Evolutionary conservation across 768 basidiomycete species (phyloP).

Genomic region (Tubosaeta sp.): DNA sequence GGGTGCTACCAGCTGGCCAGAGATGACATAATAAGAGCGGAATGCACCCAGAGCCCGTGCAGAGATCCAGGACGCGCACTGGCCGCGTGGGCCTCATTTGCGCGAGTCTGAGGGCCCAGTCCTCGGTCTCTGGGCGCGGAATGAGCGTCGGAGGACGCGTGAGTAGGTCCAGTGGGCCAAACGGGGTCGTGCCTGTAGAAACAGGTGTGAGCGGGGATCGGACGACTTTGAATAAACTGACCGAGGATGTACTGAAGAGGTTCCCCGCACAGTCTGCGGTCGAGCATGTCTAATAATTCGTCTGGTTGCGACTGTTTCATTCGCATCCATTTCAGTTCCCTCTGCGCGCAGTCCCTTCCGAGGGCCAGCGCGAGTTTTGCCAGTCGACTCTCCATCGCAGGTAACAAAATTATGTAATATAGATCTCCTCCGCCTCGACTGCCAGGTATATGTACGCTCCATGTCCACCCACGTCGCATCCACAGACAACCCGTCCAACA

Average conservation of each 20-base stretch:
- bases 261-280: slow-evolving; percentile 60
- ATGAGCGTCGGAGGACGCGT: slow-evolving; percentile 81
- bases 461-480: slow-evolving; percentile 6
- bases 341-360: slow-evolving; percentile 33
- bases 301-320: slow-evolving; percentile 21
- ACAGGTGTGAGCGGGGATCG: not conserved
- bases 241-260: slow-evolving; percentile 92
- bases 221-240: slow-evolving; percentile 22
- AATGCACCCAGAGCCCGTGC: slow-evolving; percentile 92
- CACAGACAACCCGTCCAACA: slow-evolving; percentile 1
- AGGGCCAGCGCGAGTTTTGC: slow-evolving; percentile 32
- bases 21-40: slow-evolving; percentile 76
- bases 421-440: slow-evolving; percentile 10
- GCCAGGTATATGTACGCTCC: not conserved
- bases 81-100: slow-evolving; percentile 30
- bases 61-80: slow-evolving; percentile 72
- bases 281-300: slow-evolving; percentile 42
- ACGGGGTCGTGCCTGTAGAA: slow-evolving; percentile 68
- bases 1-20: slow-evolving; percentile 51
- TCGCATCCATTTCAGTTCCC: slow-evolving; percentile 48
- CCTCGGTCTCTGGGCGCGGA: slow-evolving; percentile 92
- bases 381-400: slow-evolving; percentile 16
- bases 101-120: slow-evolving; percentile 68
- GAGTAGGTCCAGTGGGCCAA: slow-evolving; percentile 76
- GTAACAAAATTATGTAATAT: slow-evolving; percentile 18